Conservation (phyloP, 306 rosid species). For the Casuarina equisetifolia region DNA sequence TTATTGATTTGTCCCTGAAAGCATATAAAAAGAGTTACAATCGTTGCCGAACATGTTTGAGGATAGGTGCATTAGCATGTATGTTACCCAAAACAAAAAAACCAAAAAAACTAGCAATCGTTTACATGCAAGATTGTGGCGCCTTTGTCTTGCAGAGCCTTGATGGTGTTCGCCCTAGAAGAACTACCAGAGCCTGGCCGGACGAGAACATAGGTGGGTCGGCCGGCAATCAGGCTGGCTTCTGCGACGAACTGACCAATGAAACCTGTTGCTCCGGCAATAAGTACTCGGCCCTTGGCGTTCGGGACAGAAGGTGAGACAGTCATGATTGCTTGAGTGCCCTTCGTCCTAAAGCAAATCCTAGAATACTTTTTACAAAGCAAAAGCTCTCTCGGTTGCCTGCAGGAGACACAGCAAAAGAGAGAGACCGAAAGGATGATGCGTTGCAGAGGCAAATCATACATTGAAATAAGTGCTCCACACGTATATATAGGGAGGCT, state of each 20-base stretch:
- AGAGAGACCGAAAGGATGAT: neutral
- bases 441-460: too few species aligned
- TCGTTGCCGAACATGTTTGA: too few species aligned
- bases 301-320: slow-evolving; percentile 27
- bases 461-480: too few species aligned
- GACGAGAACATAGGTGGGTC: slow-evolving; percentile 44
- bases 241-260: slow-evolving; percentile 60
- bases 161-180: slow-evolving; percentile 34
- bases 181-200: slow-evolving; percentile 34
- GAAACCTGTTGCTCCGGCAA: slow-evolving; percentile 63
- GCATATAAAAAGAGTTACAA: neutral
- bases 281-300: slow-evolving; percentile 35
- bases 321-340: slow-evolving; percentile 33
- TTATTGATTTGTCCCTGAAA: slow-evolving; percentile 53
- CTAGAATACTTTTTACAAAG: neutral
- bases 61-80: too few species aligned
- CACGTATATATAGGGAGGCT: neutral
- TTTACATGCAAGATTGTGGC: slow-evolving; percentile 50
- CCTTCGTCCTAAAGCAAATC: neutral
- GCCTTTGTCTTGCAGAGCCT: slow-evolving; percentile 55
- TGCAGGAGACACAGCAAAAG: neutral
- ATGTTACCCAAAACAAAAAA: too few species aligned
- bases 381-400: neutral
- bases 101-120: too few species aligned
- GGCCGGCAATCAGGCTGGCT: slow-evolving; percentile 48